phyloP scores from a whole-genome alignment of 2,329 filamentous ascomycete genomes.

The Scedosporium apiospermum region DNA sequence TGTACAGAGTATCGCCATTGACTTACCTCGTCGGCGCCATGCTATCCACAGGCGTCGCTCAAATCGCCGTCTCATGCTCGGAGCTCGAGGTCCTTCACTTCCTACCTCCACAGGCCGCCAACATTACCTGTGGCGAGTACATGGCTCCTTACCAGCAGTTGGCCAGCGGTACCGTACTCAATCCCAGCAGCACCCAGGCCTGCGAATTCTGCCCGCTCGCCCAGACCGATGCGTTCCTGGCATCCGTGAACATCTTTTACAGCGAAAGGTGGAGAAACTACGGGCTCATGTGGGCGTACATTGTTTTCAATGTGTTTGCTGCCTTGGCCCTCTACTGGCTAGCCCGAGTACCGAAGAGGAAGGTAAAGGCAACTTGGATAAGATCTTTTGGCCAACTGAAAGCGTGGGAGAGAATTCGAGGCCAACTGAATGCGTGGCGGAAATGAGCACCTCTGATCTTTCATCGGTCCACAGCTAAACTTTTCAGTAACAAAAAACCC shows the following conservation, averaged over 20 bases:
- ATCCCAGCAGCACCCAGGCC: constrained; percentile 27
- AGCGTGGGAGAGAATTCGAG: no score
- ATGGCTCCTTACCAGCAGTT: constrained; percentile 27
- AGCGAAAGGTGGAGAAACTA: constrained; percentile 45
- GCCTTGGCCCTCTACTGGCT: constrained; percentile 39
- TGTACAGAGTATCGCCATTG: constrained; percentile 59
- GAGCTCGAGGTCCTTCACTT: constrained; percentile 43
- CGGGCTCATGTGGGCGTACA: constrained; percentile 43
- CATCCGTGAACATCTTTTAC: constrained; percentile 32
- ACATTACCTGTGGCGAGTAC: constrained; percentile 41
- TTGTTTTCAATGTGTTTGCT: constrained; percentile 36
- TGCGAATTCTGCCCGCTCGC: constrained; percentile 34
- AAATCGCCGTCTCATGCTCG: constrained; percentile 15
- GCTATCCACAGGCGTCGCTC: constrained; percentile 24
- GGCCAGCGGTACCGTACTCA: constrained; percentile 36
- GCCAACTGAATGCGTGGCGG: no score
- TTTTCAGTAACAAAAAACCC: no score
- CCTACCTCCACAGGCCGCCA: constrained; percentile 31
- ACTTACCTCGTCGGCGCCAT: constrained; percentile 59
- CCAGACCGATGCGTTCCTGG: constrained; percentile 27
- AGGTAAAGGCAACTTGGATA: background rate
- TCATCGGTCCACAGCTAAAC: no score
- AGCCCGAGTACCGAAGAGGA: constrained; percentile 20
- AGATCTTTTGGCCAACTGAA: no score
- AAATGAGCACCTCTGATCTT: no score